Evolutionary conservation across 192 early-diverging fungal genomes (phyloP).

Genomic region (Borealophlyctis nickersoniae): DNA sequence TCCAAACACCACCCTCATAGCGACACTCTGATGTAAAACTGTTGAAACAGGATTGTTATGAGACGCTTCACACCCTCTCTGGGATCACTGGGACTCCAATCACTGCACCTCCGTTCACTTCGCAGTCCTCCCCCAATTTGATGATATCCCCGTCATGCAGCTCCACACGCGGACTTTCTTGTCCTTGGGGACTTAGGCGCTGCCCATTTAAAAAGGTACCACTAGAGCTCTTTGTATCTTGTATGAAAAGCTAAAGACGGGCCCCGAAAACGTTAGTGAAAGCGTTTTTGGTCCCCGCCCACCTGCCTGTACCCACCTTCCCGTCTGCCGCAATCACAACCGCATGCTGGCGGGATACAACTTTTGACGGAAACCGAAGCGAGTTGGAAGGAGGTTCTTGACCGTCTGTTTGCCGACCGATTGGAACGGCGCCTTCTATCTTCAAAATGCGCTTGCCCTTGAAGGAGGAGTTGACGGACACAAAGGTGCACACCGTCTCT

Average conservation of each 20-base stretch:
- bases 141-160: slow-evolving; percentile 35
- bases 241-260: slow-evolving; percentile 72
- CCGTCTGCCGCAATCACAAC: slow-evolving; percentile 86
- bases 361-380: slow-evolving; percentile 74
- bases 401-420: too few relatives aligned
- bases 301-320: slow-evolving; percentile 35
- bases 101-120: slow-evolving; percentile 42
- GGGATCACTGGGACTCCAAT: not conserved
- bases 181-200: slow-evolving; percentile 80
- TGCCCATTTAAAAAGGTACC: slow-evolving; percentile 97
- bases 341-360: slow-evolving; percentile 88
- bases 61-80: not conserved
- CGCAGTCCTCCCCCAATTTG: slow-evolving; percentile 39
- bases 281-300: not conserved
- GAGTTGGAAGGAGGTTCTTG: too few relatives aligned
- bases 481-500: too few relatives aligned
- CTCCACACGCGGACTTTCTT: slow-evolving; percentile 60
- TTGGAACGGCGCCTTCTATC: too few relatives aligned
- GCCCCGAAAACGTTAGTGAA: not conserved
- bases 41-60: slow-evolving; percentile 6
- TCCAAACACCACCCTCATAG: slow-evolving; percentile 15
- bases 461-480: too few relatives aligned
- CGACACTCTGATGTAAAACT: slow-evolving; percentile 25
- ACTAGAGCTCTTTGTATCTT: slow-evolving; percentile 94
- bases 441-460: too few relatives aligned